phyloP scores from a whole-genome alignment of 2,329 filamentous ascomycete species.

The Pseudocercospora vitis region DNA sequence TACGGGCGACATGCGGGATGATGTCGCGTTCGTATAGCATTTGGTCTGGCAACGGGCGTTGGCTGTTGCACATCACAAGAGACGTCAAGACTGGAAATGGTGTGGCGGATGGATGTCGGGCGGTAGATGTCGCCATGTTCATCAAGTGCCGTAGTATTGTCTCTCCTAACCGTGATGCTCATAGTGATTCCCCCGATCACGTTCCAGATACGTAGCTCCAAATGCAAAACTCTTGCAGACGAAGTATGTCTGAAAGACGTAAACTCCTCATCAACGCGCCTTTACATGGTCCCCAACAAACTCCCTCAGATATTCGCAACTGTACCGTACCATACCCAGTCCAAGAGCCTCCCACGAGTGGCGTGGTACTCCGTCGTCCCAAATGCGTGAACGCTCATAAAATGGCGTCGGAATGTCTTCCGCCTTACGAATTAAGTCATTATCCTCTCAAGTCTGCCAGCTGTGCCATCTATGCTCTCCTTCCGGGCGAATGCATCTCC shows the following conservation, averaged over 20 bases:
- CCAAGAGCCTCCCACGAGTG: constrained; percentile 10
- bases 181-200: constrained; percentile 11
- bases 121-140: background rate
- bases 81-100: too few species aligned
- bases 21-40: too few species aligned
- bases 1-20: too few species aligned
- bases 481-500: background rate
- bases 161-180: constrained; percentile 8
- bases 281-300: constrained; percentile 21
- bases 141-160: constrained; percentile 9
- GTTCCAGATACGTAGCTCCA: constrained; percentile 6
- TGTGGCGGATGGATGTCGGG: background rate
- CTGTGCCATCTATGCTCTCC: constrained; percentile 1
- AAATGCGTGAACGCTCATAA: constrained; percentile 21
- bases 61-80: too few species aligned
- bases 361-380: constrained; percentile 3
- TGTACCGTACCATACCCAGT: constrained; percentile 13
- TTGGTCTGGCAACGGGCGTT: too few species aligned
- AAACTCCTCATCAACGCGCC: constrained; percentile 10
- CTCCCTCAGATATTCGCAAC: constrained; percentile 14
- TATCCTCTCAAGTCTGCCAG: background rate
- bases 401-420: background rate
- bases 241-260: constrained; percentile 11
- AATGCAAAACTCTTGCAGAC: constrained; percentile 11
- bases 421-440: constrained; percentile 10